phyloP scores from a whole-genome alignment of 768 basidiomycete species.

The Dendrothele bispora region DNA sequence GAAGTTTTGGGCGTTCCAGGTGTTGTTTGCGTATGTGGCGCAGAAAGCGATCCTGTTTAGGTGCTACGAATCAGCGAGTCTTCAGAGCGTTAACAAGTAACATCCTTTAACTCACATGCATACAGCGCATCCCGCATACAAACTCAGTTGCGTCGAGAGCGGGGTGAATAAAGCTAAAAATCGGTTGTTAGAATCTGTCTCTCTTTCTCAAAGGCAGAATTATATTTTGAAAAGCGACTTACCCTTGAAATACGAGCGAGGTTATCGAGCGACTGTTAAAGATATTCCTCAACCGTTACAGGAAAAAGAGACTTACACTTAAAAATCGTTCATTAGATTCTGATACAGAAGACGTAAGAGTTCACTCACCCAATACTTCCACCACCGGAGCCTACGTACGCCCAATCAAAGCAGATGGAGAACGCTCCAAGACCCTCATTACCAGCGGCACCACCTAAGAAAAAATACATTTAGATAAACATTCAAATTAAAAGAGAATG shows the following conservation, averaged over 20 bases:
- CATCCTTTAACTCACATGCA: constrained; percentile 29
- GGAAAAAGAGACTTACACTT: no score
- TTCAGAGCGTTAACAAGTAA: neutral
- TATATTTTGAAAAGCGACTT: no score
- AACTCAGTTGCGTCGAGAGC: constrained; percentile 42
- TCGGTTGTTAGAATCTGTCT: no score
- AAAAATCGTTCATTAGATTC: no score
- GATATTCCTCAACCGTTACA: no score
- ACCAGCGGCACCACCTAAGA: constrained; percentile 29
- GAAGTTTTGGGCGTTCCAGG: constrained; percentile 26
- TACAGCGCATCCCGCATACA: constrained; percentile 40
- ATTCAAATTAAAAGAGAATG: no score
- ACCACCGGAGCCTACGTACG: constrained; percentile 32
- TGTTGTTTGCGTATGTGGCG: constrained; percentile 16
- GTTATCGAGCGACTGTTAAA: no score
- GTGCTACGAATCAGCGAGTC: neutral
- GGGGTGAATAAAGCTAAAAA: constrained; percentile 43
- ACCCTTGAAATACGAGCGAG: no score
- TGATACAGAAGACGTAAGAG: no score
- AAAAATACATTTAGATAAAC: no score
- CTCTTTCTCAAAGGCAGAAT: no score
- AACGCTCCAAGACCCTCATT: constrained; percentile 48
- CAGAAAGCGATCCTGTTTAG: constrained; percentile 23
- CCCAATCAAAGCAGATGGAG: constrained; percentile 56
- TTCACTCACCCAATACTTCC: constrained; percentile 16